Evolutionary conservation across 805 yeast species (phyloP).

Genomic region (Cyberlindnera nakhonratchasimensis): DNA sequence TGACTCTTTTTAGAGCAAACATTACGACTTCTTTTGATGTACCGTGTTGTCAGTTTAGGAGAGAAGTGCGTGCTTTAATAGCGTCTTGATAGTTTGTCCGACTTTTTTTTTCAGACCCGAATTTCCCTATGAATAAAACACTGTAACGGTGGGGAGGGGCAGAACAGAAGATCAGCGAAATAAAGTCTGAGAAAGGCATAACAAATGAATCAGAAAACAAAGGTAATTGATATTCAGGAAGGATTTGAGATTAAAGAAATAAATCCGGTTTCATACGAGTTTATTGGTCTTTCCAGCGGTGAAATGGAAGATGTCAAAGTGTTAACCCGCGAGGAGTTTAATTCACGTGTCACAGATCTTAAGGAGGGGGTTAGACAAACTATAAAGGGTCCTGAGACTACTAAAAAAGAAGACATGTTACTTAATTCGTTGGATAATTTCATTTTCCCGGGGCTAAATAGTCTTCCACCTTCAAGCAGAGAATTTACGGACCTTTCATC

Average conservation of each 20-base stretch:
- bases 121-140: too few relatives aligned
- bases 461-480: neutral
- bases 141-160: neutral
- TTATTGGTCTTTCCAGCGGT: constrained; percentile 11
- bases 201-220: constrained; percentile 2
- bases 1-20: neutral
- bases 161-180: neutral
- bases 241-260: constrained; percentile 8
- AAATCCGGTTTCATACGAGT: neutral
- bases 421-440: neutral
- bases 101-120: neutral
- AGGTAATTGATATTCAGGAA: constrained; percentile 10
- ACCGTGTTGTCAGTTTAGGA: neutral
- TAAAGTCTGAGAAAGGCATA: too few relatives aligned
- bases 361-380: constrained; percentile 1
- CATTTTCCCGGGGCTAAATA: neutral
- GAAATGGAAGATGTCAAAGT: constrained; percentile 5
- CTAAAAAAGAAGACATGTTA: neutral
- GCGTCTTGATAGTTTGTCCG: too few relatives aligned
- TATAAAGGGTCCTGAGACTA: too few relatives aligned
- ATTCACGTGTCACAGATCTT: constrained; percentile 4
- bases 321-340: constrained; percentile 7
- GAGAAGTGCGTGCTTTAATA: too few relatives aligned
- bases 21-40: neutral
- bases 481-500: constrained; percentile 6